Evolutionary conservation across 106 monocot genomes (phyloP), one percentile per base, ranked within the genome.

Genomic region (Alisma plantagoaquatica): DNA sequence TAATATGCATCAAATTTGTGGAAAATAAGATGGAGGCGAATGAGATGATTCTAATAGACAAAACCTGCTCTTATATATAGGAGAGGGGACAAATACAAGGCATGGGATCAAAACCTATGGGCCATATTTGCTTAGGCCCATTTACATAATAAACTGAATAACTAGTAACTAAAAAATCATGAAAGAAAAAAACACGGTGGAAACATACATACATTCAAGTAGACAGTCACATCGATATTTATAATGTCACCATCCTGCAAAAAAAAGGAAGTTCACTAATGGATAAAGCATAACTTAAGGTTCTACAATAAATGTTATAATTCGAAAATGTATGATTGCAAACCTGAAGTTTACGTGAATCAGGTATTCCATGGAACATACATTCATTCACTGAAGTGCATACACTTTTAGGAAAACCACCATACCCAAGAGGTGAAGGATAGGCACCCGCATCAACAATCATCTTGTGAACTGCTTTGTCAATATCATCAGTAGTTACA

Each of bases 321-420:
- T 38, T 14, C 6, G 35, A 6, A 38, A 14, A 38, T 14, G 14
- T 7, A 38, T 14, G 14, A 38, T 38, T 14, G 35, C 35, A 65
- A 60, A 98, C 98, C 98, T 90, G 85, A 32, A 98, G 56, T 59
- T 85, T 89, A 24, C 85, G 81, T 31, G 84, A 77, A 77, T 98
- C 98, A 42, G 98, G 98, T 65, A 98, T 79, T 20, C 98, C 98
- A 67, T 98, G 84, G 54, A 84, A 98, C 81, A 98, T 84, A 71
- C 98, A 98, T 57, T 98, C 98, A 79, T 98, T 98, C 14, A 98
- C 84, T 38, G 85, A 98, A 43, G 98, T 98, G 59, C 84, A 98
- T 6, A 98, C 72, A 62, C 98, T 90, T 64, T 98, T 98, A 18
- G 98, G 98, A 64, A 85, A 98, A 54, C 85, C 78, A 38, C 98